Base-by-base conservation (phyloP, 495 filamentous ascomycete species). In the Podospora comata region DNA sequence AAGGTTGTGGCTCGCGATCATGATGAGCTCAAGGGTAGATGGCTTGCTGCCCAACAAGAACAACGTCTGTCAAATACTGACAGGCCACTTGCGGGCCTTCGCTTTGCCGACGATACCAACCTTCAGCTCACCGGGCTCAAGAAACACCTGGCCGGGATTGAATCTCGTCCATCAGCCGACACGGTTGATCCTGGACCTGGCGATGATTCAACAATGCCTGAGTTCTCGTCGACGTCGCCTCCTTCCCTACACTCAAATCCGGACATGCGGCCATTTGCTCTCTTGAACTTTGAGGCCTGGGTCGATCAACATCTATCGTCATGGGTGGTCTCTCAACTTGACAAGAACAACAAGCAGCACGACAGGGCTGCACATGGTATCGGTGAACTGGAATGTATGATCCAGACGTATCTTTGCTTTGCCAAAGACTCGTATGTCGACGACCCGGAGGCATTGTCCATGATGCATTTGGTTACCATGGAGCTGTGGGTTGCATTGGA, bases 401-500 rank as follows among this genome's bases (percentile, higher is more conserved):
- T 76, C 11, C 5, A 60, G 2, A 15, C 5, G 3, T 82, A 82
- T 59, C 61, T 74, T 60, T 0, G 26, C 0, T 18, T 27, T n/a
- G 79, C 78, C 0, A 23, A 34, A 0, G 0, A 1, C 4, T 27
- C 39, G 2, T 89, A 88, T 67, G 16, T 11, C 0, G 62, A 65
- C 0, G 82, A 84, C 56, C 84, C 87, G 0, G 85, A 86, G 71
- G 77, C 72, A 0, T 70, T 82, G 2, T 91, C 89, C 1, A 60
- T 84, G 0, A 87, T 91, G 86, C 54, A 87, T 2, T 79, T 92
- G 20, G 87, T 82, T 0, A 73, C 85, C 4, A 73, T 90, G 65
- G 87, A 91, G 28, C 68, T 91, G 0, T 92, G 89, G 89, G 72
- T 89, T 48, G 86, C 86, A 19, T 77, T 79, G 59, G 89, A 92